A percentile compares a stretch with the other conserved stretches of the same genome.
Evolutionary conservation across 2,329 filamentous ascomycete species (phyloP).

Genomic region (Fusarium sp.): DNA sequence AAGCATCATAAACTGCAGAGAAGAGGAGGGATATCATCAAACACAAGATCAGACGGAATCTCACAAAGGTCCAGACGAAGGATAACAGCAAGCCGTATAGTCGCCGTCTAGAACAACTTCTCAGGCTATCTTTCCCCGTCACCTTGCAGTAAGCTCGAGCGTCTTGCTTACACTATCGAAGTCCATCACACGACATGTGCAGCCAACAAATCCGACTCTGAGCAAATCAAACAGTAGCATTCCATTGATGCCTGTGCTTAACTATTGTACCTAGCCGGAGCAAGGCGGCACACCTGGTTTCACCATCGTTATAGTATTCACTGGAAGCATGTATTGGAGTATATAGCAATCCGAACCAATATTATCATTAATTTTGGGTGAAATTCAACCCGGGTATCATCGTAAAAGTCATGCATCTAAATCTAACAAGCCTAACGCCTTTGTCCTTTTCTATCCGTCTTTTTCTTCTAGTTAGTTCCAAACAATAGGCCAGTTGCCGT

Average conservation of each 20-base stretch:
- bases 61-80: neutral
- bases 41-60: neutral
- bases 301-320: conserved; percentile 1
- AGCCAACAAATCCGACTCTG: neutral
- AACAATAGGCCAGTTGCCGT: conserved; percentile 26
- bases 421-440: neutral
- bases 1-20: neutral
- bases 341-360: conserved; percentile 2
- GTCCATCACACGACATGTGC: neutral
- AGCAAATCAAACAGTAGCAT: neutral
- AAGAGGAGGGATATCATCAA: neutral
- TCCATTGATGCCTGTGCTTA: neutral
- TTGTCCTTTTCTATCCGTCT: neutral
- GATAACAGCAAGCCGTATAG: neutral
- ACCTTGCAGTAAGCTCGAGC: neutral
- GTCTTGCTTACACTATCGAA: neutral
- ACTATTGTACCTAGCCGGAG: neutral
- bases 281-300: neutral
- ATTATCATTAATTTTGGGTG: conserved; percentile 30
- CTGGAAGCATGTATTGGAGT: neutral
- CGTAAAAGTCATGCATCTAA: conserved; percentile 18
- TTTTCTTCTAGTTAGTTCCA: conserved; percentile 17
- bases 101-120: neutral
- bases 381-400: conserved; percentile 33
- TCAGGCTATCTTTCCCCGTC: neutral